Evolutionary conservation across 179 eudicot genomes (phyloP), one percentile per base, ranked within the genome.

Genomic region (Gypsophila paniculata): DNA sequence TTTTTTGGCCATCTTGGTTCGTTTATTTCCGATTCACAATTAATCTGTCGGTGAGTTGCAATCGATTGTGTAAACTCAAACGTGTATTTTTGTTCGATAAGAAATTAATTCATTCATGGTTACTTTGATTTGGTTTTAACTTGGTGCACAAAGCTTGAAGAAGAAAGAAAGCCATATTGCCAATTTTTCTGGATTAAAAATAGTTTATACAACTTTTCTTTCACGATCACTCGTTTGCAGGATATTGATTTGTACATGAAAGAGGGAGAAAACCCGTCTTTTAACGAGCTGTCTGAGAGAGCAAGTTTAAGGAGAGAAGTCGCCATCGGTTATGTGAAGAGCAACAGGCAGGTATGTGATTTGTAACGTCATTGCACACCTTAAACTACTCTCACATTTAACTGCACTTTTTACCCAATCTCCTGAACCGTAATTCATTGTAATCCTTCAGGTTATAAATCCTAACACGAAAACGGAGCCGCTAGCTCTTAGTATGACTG

Each of bases 401-500:
- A 73, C 53, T 32, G 23, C n/a, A 36, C 21, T 13, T 38, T 17
- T 36, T 63, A 34, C 17, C 46, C 4, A 12, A 32, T 61, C 32
- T 14, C 65, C 48, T 5, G 66, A 32, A 36, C 13, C n/a, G 6
- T 75, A 26, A 65, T 15, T 10, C 55, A 19, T 68, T 21, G 32
- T 39, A 65, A 63, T 39, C 23, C 64, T 77, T 82, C 91, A 94
- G 99, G 88, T 90, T 52, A 86, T 92, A 76, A 91, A 91, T 82
- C 97, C 96, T 32, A 83, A 78, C 44, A 86, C 93, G 38, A 94
- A 92, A 79, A 75, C 91, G 5, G 95, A 87, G 80, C 99, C 90
- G 26, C 86, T 95, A 14, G 61, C 69, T 60, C 91, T 94, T 65
- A 85, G 73, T 67, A 82, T 68, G 79, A 77, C 85, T 0, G 97